phyloP scores from a whole-genome alignment of 306 rosid species.

The Trifolium fragiferum region DNA sequence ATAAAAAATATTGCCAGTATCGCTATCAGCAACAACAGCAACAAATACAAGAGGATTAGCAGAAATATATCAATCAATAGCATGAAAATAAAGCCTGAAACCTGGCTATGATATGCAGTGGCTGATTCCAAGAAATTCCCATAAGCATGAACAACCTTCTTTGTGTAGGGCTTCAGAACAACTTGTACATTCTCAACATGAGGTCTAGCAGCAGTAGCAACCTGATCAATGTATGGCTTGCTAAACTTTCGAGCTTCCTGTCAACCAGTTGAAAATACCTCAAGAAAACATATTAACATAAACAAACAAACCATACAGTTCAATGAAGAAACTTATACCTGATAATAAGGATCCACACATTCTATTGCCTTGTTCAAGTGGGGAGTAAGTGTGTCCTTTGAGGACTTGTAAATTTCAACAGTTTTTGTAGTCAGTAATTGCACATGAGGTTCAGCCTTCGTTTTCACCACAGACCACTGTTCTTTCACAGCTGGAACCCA shows the following conservation, averaged over 20 bases:
- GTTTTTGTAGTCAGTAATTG: conserved; percentile 57
- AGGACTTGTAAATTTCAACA: conserved; percentile 64
- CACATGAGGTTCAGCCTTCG: conserved; percentile 74
- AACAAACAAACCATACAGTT: conserved; percentile 28
- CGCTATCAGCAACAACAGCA: background rate
- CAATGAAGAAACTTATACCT: conserved; percentile 53
- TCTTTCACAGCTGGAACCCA: conserved; percentile 74
- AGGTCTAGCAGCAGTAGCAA: conserved; percentile 78
- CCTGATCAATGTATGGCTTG: conserved; percentile 91
- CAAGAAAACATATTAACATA: conserved; percentile 40
- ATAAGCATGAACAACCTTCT: conserved; percentile 61
- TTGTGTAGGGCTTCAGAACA: conserved; percentile 75
- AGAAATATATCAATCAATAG: background rate
- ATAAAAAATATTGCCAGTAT: background rate
- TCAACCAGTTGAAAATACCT: conserved; percentile 38
- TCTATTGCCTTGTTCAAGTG: conserved; percentile 70
- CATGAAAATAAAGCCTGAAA: conserved; percentile 37
- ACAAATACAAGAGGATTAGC: conserved; percentile 14
- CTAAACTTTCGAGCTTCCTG: conserved; percentile 84
- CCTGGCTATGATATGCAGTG: conserved; percentile 82
- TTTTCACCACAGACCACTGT: conserved; percentile 63
- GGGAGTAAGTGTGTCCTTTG: conserved; percentile 72
- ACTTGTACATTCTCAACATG: conserved; percentile 75
- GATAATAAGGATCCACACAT: conserved; percentile 77
- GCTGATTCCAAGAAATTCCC: conserved; percentile 85